Evolutionary conservation across 129 eudicot genomes (phyloP).

Genomic region (Helianthus annuus): HanXRQr2.0-SUNRISE NC_035446.2:44532447-44532946

Average conservation of each 20-base stretch:
- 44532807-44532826: constrained; percentile 84
- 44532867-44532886: constrained; percentile 43
- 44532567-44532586: background rate
- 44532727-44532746: background rate
- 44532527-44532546: background rate
- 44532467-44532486: background rate
- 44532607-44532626: background rate
- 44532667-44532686: background rate
- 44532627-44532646: background rate
- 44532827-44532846: constrained; percentile 88
- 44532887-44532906: background rate
- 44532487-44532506: background rate
- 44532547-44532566: background rate
- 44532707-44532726: background rate
- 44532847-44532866: constrained; percentile 89
- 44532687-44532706: too few relatives aligned
- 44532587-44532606: background rate
- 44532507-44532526: background rate
- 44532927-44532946: constrained; percentile 55
- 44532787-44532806: constrained; percentile 93
- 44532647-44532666: background rate
- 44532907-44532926: constrained; percentile 2
- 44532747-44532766: constrained; percentile 62
- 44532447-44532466: background rate
- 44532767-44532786: constrained; percentile 71